phyloP scores from a whole-genome alignment of 208 protist species.

The Crithidia fasciculata region DNA sequence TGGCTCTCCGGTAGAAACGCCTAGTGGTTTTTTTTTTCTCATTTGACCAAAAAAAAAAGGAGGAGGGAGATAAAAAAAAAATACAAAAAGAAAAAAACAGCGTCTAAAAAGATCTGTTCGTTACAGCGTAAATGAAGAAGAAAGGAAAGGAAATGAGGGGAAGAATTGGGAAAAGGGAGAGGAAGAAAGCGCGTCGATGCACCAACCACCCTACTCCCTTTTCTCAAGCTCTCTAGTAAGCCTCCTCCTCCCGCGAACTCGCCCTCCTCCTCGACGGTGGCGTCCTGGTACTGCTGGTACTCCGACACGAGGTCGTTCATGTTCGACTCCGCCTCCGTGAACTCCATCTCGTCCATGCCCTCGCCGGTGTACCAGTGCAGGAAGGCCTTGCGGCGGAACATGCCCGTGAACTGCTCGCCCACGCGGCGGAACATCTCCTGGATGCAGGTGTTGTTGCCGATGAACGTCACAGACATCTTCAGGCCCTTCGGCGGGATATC shows the following conservation, averaged over 20 bases:
- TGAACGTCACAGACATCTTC: slow-evolving; percentile 94
- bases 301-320: slow-evolving; percentile 93
- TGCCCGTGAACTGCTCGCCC: slow-evolving; percentile 96
- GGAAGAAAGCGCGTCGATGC: not conserved
- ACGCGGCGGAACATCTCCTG: slow-evolving; percentile 94
- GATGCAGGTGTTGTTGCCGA: slow-evolving; percentile 95
- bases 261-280: slow-evolving; percentile 87
- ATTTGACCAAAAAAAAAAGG: not conserved
- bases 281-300: slow-evolving; percentile 95
- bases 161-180: slow-evolving; percentile 3
- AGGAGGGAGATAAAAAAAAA: not conserved
- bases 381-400: slow-evolving; percentile 99
- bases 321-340: slow-evolving; percentile 93
- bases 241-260: slow-evolving; percentile 65
- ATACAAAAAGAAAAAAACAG: slow-evolving; percentile 6
- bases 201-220: no score
- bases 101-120: slow-evolving; percentile 14
- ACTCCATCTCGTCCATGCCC: slow-evolving; percentile 90
- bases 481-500: slow-evolving; percentile 93
- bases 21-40: not conserved
- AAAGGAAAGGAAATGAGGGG: not conserved
- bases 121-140: not conserved
- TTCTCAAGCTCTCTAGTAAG: slow-evolving; percentile 32
- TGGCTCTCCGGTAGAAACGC: not conserved
- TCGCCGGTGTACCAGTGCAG: slow-evolving; percentile 99